Evolutionary conservation across 192 early-diverging fungal genomes (phyloP), one percentile per base, ranked within the genome.

Genomic region (Coemansia sp.): DNA sequence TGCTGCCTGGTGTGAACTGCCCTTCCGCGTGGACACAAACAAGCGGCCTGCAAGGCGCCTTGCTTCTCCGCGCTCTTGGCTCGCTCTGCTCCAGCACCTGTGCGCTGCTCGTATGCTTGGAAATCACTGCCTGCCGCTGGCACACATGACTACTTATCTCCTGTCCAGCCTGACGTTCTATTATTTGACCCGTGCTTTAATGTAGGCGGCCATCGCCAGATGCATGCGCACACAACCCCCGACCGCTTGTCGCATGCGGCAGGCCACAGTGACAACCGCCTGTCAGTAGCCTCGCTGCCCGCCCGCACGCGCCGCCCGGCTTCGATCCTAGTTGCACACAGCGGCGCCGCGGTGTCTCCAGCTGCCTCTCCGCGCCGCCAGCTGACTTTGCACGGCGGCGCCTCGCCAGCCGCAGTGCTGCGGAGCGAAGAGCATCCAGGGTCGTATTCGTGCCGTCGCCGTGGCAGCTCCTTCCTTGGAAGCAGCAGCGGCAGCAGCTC

Each of bases 401-500:
- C n/a, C n/a, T n/a, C n/a, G 5, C 15, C 31, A 29, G 8, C 45
- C 5, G 17, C 29, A 26, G 27, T 6, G 31, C 26, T 15, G 3
- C 45, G 18, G 0, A 25, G 23, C 15, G 56, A 58, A 27, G 56
- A 48, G 15, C 4, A 13, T 21, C 56, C 45, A 3, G 56, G 59
- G 13, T 61, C 59, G 0, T 62, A 62, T 31, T 39, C 60, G 13
- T 21, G 54, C 14, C 51, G 60, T 19, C 60, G 60, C 10, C 60
- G 60, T 39, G 60, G 60, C 29, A 50, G 50, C 35, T 30, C 21
- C 11, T 15, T 51, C 31, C 45, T 47, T 10, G 26, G 60, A 27
- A 55, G 53, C 34, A 65, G 63, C 63, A 65, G 50, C 53, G 49
- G 58, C 29, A 33, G 55, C 41, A 74, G 70, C 41, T 58, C 61